These are phyloP conservation scores for Agrocybe praecox DNA, from an alignment of 768 basidiomycete genomes.

Conservation along the genomic window DNA sequence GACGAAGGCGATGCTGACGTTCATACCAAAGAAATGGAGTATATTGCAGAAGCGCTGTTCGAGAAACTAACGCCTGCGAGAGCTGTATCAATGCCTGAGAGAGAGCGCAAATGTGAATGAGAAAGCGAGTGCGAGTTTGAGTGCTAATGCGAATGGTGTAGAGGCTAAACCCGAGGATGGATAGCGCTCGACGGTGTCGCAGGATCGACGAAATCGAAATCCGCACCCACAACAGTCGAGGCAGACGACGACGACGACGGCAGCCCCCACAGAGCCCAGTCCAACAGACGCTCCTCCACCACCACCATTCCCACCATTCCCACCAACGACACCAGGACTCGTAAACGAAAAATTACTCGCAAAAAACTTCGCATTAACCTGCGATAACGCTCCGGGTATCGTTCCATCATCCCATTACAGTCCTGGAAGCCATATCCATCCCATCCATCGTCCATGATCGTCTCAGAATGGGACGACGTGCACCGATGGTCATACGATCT, in stretches of 20 bases:
- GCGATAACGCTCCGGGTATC: slow-evolving; percentile 15
- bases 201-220: neutral
- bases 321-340: neutral
- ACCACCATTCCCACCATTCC: too few species aligned
- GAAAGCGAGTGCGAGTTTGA: too few species aligned
- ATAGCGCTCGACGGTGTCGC: neutral
- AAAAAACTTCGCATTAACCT: slow-evolving; percentile 16
- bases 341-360: slow-evolving; percentile 15
- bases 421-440: neutral
- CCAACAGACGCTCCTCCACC: too few species aligned
- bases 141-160: neutral
- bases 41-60: too few species aligned
- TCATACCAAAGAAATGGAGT: too few species aligned
- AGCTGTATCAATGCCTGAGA: neutral
- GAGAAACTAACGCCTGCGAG: neutral
- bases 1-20: too few species aligned
- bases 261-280: too few species aligned
- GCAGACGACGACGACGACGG: neutral
- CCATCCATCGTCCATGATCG: slow-evolving; percentile 16
- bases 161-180: neutral
- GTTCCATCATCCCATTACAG: slow-evolving; percentile 4
- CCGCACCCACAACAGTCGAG: neutral
- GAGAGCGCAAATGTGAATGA: neutral
- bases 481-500: slow-evolving; percentile 10
- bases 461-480: slow-evolving; percentile 11